phyloP scores from a whole-genome alignment of 371 early-diverging fungal genomes.

The Mortierella sp. region DNA sequence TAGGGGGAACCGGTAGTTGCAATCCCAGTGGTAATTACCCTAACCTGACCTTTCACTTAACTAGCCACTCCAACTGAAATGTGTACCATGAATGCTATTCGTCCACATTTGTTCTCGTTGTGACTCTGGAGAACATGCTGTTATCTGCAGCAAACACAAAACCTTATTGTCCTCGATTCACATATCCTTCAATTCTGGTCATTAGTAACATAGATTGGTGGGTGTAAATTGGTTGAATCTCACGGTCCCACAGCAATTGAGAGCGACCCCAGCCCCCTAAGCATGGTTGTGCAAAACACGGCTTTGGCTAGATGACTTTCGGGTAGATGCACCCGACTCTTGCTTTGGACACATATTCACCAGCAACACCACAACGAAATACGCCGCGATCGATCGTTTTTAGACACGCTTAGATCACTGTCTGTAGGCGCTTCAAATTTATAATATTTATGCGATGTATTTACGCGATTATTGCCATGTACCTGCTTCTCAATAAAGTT shows the following conservation, averaged over 20 bases:
- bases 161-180: background rate
- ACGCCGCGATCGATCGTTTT: too few relatives aligned
- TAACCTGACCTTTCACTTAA: background rate
- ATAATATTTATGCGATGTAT: too few relatives aligned
- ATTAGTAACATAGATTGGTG: background rate
- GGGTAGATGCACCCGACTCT: too few relatives aligned
- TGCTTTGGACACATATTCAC: too few relatives aligned
- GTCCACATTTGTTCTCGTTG: background rate
- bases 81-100: background rate
- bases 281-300: background rate
- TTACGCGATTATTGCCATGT: too few relatives aligned
- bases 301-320: too few relatives aligned
- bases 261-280: background rate
- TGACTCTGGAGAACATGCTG: background rate
- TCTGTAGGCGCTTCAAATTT: too few relatives aligned
- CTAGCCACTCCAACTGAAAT: too few relatives aligned
- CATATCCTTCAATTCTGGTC: too few relatives aligned
- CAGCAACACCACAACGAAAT: too few relatives aligned
- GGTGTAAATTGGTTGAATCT: background rate
- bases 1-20: background rate
- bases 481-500: background rate
- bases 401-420: too few relatives aligned
- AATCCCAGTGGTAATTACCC: background rate
- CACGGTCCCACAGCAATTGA: background rate
- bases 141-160: too few relatives aligned